Evolutionary conservation across 768 basidiomycete species (phyloP).

Genomic region (Amanita subjunquillea): DNA sequence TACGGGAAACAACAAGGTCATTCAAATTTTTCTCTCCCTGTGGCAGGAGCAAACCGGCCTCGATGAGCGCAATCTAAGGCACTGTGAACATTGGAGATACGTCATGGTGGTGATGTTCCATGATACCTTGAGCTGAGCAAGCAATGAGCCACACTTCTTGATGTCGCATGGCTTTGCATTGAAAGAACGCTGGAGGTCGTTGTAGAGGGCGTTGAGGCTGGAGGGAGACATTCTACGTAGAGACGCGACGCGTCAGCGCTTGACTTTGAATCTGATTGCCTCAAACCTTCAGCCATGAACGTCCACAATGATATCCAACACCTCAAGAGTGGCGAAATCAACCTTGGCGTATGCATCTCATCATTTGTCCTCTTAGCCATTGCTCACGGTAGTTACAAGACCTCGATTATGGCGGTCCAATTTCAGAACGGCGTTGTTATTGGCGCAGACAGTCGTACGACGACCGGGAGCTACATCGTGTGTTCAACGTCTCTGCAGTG

Average conservation of each 20-base stretch:
- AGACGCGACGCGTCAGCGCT: slow-evolving; percentile 43
- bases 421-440: slow-evolving; percentile 93
- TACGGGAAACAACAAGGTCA: slow-evolving; percentile 70
- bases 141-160: slow-evolving; percentile 48
- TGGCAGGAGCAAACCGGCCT: slow-evolving; percentile 71
- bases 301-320: slow-evolving; percentile 67
- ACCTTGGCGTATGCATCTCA: slow-evolving; percentile 72
- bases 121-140: slow-evolving; percentile 67
- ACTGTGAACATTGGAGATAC: neutral
- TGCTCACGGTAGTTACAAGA: slow-evolving; percentile 35
- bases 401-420: slow-evolving; percentile 98
- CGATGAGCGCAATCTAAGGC: slow-evolving; percentile 62
- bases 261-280: slow-evolving; percentile 12
- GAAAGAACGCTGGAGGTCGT: slow-evolving; percentile 60
- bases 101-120: neutral
- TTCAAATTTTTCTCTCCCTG: slow-evolving; percentile 47
- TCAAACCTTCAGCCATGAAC: slow-evolving; percentile 32
- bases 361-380: slow-evolving; percentile 1
- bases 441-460: slow-evolving; percentile 95
- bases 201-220: slow-evolving; percentile 44
- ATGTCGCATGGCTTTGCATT: slow-evolving; percentile 56
- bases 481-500: slow-evolving; percentile 13
- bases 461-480: slow-evolving; percentile 94
- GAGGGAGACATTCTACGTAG: slow-evolving; percentile 14
- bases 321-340: slow-evolving; percentile 92